Base-by-base conservation (phyloP, 495 filamentous ascomycete species). In the Pyronema omphalodes region DNA sequence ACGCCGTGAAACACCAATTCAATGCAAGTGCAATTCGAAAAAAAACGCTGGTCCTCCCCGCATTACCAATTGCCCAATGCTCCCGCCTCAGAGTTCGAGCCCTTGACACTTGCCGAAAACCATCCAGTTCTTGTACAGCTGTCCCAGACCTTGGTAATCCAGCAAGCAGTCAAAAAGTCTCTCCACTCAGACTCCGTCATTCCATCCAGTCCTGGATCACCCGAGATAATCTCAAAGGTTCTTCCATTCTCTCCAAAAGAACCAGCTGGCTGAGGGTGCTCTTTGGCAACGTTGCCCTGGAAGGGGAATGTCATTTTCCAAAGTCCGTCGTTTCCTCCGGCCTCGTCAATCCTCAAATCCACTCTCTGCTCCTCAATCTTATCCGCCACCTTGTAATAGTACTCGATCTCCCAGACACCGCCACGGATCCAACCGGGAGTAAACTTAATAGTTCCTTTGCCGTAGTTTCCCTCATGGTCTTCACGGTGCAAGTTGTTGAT, bases 131-230 rank as follows among this genome's bases (percentile, higher is more conserved):
- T 60, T 7, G 61, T 64, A 44, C 57, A 58, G 40, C 57, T 52
- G 36, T 56, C 60, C 61, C 61, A 64, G 9, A 64, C 61, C 45
- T 64, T 64, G 0, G 61, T 60, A 43, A 63, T 60, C 57, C 57
- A 64, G 47, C 60, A 63, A 14, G 61, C 61, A 9, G 55, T 47
- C 48, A 64, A 51, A 40, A 64, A 57, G 39, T 64, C 61, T 48
- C 61, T 64, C 61, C 61, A 64, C 47, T 64, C 61, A 9, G 19
- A 37, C 23, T 60, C 60, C 3, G 46, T 39, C 61, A 59, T 55
- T 34, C 61, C 61, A 47, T 55, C 57, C 44, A 57, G 15, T 18
- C 57, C 61, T 17, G 44, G 35, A 18, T 54, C 49, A 23, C 63
- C 60, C 51, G 63, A 60, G 43, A 57, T 54, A 39, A 64, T 55